These are phyloP conservation scores for Brassica juncea DNA, from an alignment of 345 rosid genomes.

Conservation along the genomic window DNA sequence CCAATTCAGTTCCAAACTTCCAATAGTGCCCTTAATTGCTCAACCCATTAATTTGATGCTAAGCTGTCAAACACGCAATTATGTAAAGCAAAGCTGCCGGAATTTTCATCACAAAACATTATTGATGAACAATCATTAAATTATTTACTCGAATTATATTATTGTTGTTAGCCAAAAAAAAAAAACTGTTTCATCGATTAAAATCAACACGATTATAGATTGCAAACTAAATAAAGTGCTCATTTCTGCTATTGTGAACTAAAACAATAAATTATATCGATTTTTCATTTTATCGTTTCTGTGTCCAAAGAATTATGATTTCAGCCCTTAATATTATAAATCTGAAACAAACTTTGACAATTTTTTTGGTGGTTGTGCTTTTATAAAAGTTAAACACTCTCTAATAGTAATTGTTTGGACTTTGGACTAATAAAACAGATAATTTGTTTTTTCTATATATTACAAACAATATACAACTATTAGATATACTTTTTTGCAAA, in stretches of 20 bases:
- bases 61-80: slow-evolving; percentile 44
- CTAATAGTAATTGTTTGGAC: neutral
- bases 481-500: neutral
- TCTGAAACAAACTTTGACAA: neutral
- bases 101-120: slow-evolving; percentile 7
- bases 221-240: neutral
- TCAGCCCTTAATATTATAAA: neutral
- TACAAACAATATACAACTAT: neutral
- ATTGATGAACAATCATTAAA: slow-evolving; percentile 14
- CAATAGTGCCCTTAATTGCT: slow-evolving; percentile 30
- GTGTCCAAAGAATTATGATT: neutral
- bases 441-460: neutral
- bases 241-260: slow-evolving; percentile 4
- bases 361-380: neutral
- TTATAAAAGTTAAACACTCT: neutral
- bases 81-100: slow-evolving; percentile 32
- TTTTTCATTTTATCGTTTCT: neutral
- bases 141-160: neutral
- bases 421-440: neutral
- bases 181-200: neutral
- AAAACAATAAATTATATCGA: neutral
- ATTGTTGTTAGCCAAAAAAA: neutral
- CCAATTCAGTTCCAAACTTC: slow-evolving; percentile 15
- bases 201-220: neutral
- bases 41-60: slow-evolving; percentile 33